A percentile compares a stretch with the other conserved stretches of the same genome.
phyloP scores from a whole-genome alignment of 1,284 basidiomycete species.

The Ustilago sp. region DNA sequence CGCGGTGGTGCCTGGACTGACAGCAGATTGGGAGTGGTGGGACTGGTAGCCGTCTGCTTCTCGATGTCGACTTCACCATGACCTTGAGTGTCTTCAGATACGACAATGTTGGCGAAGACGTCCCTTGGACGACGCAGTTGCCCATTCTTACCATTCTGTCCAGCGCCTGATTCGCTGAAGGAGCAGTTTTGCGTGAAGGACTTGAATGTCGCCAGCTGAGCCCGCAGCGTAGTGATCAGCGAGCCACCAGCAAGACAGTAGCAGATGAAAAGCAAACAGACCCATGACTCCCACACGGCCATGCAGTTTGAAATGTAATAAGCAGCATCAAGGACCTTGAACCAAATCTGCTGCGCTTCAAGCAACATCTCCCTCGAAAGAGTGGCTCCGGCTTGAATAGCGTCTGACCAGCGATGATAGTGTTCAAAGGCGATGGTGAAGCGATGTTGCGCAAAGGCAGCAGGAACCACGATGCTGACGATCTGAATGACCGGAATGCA shows the following conservation, averaged over 20 bases:
- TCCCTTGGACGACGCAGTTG: constrained; percentile 12
- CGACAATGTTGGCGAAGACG: neutral
- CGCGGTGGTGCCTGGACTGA: constrained; percentile 20
- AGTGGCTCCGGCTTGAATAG: constrained; percentile 5
- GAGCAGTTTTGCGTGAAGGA: constrained; percentile 28
- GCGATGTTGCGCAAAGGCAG: constrained; percentile 14
- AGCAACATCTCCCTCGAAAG: constrained; percentile 32
- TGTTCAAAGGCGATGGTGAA: constrained; percentile 24
- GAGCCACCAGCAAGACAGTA: constrained; percentile 25
- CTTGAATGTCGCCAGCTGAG: constrained; percentile 29
- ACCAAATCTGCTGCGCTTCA: constrained; percentile 45
- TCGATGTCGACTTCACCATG: constrained; percentile 18
- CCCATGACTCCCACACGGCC: constrained; percentile 36
- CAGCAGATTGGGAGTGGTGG: constrained; percentile 6
- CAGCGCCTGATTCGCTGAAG: constrained; percentile 28
- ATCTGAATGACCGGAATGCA: constrained; percentile 28
- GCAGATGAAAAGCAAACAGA: constrained; percentile 20
- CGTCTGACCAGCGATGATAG: constrained; percentile 18
- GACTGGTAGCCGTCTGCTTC: constrained; percentile 12
- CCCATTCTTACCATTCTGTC: constrained; percentile 1
- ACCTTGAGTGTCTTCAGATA: neutral
- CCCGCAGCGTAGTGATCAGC: constrained; percentile 20
- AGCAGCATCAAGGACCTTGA: constrained; percentile 33
- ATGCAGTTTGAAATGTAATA: constrained; percentile 36
- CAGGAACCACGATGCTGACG: constrained; percentile 32